Evolutionary conservation across 371 early-diverging fungal genomes (phyloP).

Genomic region (Zopfochytrium polystomum): DNA sequence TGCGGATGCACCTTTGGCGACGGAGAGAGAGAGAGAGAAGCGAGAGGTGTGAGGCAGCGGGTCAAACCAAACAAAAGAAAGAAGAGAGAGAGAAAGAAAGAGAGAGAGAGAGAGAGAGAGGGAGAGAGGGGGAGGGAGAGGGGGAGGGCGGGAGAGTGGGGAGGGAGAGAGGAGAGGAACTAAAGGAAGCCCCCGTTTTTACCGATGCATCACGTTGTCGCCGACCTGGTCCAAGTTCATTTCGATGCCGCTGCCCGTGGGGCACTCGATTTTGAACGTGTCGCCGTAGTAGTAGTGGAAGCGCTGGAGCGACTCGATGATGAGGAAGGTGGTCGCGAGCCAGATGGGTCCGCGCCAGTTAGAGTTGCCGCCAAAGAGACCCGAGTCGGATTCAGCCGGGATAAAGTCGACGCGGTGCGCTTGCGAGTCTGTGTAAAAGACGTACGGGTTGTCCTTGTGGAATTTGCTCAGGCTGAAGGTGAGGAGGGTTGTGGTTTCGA

Average conservation of each 20-base stretch:
- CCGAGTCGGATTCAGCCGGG: slow-evolving; percentile 35
- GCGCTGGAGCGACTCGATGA: slow-evolving; percentile 20
- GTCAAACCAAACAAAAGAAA: too few species aligned
- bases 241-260: slow-evolving; percentile 4
- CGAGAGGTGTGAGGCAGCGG: too few species aligned
- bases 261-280: slow-evolving; percentile 15
- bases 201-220: slow-evolving; percentile 28
- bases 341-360: slow-evolving; percentile 32
- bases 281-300: slow-evolving; percentile 30
- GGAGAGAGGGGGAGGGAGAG: too few species aligned
- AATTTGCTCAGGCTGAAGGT: slow-evolving; percentile 12
- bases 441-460: slow-evolving; percentile 41
- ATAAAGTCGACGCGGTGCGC: slow-evolving; percentile 46
- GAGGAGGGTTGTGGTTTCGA: too few species aligned
- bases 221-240: slow-evolving; percentile 17
- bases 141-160: too few species aligned
- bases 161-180: too few species aligned
- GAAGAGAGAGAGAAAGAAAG: too few species aligned
- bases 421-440: slow-evolving; percentile 36
- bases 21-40: too few species aligned
- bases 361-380: slow-evolving; percentile 34
- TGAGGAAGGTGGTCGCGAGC: slow-evolving; percentile 20
- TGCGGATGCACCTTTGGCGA: slow-evolving; percentile 10
- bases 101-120: too few species aligned
- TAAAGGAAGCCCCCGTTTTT: too few species aligned